Conservation (phyloP, 2,329 filamentous ascomycete genomes). For the Beauveria brongniartii region DNA sequence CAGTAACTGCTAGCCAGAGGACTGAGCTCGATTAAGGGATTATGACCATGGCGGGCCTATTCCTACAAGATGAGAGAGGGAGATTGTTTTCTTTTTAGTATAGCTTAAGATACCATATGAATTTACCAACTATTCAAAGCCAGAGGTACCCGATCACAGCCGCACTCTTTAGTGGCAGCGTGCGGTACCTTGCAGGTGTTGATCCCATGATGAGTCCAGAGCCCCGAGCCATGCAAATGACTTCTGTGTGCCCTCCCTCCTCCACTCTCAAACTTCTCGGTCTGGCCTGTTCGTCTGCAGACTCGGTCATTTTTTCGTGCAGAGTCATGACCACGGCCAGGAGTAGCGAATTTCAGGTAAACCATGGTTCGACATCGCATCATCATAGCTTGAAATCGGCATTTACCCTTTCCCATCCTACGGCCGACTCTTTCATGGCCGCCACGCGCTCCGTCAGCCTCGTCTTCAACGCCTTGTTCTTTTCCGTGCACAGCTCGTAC, state of each 20-base stretch:
- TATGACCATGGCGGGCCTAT: neutral
- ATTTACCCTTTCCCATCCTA: slow-evolving; percentile 63
- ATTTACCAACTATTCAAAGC: neutral
- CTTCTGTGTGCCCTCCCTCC: too few species aligned
- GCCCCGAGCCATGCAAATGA: too few species aligned
- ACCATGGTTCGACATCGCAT: neutral
- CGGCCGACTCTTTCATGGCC: slow-evolving; percentile 42
- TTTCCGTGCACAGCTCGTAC: slow-evolving; percentile 85
- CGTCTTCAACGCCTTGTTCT: slow-evolving; percentile 60
- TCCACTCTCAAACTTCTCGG: too few species aligned
- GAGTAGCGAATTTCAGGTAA: neutral
- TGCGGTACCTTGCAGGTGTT: too few species aligned
- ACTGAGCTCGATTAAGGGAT: neutral
- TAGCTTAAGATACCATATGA: neutral
- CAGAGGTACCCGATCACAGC: neutral
- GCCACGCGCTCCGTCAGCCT: slow-evolving; percentile 64
- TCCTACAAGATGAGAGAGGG: neutral
- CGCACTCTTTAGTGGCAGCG: neutral
- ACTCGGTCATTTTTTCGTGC: too few species aligned
- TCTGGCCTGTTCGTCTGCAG: too few species aligned
- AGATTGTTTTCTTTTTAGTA: neutral
- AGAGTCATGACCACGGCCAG: too few species aligned
- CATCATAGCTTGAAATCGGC: slow-evolving; percentile 64
- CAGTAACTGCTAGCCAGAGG: neutral
- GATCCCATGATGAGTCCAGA: too few species aligned